These are phyloP conservation scores for Cytospora mali DNA, from an alignment of 2,329 filamentous ascomycete species.

Conservation along the genomic window DNA sequence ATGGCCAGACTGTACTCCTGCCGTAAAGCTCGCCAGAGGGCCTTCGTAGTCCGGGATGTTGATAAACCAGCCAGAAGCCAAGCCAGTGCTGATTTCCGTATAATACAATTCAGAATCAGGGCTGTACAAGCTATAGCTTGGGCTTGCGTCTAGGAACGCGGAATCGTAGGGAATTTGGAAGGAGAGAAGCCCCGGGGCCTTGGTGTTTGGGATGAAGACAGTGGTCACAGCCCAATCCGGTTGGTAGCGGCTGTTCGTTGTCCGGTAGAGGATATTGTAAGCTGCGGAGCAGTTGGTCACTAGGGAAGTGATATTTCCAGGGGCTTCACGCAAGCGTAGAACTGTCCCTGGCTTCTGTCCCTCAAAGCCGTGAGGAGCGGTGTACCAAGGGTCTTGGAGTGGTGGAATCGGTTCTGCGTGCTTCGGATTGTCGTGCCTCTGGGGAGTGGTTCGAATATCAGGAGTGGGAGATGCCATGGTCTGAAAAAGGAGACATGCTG, in stretches of 20 bases:
- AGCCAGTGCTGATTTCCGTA: slow-evolving; percentile 37
- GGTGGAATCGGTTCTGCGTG: slow-evolving; percentile 32
- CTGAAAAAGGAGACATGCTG: slow-evolving; percentile 3
- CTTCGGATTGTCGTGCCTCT: neutral
- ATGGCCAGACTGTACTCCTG: slow-evolving; percentile 47
- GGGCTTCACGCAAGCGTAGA: slow-evolving; percentile 35
- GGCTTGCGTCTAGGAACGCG: slow-evolving; percentile 42
- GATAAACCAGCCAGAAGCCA: slow-evolving; percentile 47
- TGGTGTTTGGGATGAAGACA: slow-evolving; percentile 36
- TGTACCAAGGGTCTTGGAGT: slow-evolving; percentile 39
- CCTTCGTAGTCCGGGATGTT: slow-evolving; percentile 51
- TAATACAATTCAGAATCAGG: slow-evolving; percentile 28
- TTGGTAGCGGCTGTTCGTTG: slow-evolving; percentile 38
- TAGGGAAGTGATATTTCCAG: slow-evolving; percentile 33
- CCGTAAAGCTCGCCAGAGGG: slow-evolving; percentile 46
- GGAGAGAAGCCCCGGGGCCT: slow-evolving; percentile 41
- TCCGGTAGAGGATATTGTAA: slow-evolving; percentile 44
- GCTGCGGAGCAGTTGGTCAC: slow-evolving; percentile 31
- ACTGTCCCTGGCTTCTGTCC: slow-evolving; percentile 34
- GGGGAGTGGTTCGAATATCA: too few species aligned
- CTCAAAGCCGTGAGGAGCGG: slow-evolving; percentile 36
- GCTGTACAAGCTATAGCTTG: slow-evolving; percentile 39
- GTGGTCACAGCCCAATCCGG: slow-evolving; percentile 45
- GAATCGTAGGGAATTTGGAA: slow-evolving; percentile 47
- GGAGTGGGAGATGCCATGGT: neutral